Evolutionary conservation across 768 basidiomycete species (phyloP).

Genomic region (Sporobolomyces phaffii): DNA sequence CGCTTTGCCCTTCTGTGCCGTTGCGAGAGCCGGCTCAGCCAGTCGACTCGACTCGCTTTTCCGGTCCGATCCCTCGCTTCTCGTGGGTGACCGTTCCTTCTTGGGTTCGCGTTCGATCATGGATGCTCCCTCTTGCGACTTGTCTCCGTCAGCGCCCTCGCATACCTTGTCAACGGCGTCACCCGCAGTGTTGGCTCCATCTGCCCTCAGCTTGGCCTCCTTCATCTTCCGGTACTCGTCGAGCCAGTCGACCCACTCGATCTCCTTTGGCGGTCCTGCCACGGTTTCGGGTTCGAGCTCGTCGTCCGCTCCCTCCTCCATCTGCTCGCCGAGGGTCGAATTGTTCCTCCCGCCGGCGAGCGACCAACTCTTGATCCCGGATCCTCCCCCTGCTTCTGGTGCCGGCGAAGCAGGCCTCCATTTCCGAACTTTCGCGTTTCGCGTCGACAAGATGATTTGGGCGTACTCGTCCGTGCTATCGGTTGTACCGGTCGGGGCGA

Average conservation of each 20-base stretch:
- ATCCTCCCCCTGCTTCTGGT: not conserved
- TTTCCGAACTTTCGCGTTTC: conserved; percentile 49
- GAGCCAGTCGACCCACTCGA: conserved; percentile 52
- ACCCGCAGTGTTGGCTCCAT: not conserved
- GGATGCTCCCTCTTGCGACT: not conserved
- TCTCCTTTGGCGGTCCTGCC: conserved; percentile 39
- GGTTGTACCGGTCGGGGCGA: not conserved
- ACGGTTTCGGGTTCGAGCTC: not conserved
- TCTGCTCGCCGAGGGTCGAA: conserved; percentile 12
- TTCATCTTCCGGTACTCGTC: conserved; percentile 50
- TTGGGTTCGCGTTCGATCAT: not conserved
- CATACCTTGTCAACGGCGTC: not conserved
- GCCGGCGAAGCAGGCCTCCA: conserved; percentile 43
- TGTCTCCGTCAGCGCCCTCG: not conserved
- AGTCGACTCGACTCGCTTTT: conserved; percentile 9
- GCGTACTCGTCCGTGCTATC: conserved; percentile 41
- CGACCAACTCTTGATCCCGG: conserved; percentile 13
- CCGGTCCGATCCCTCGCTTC: not conserved
- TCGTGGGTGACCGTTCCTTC: not conserved
- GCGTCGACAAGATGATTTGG: conserved; percentile 48
- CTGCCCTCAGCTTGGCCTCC: conserved; percentile 48
- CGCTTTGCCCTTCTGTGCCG: conserved; percentile 29
- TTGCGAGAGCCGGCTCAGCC: conserved; percentile 19
- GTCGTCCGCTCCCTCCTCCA: not conserved
- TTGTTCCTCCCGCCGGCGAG: conserved; percentile 10